These are phyloP conservation scores for Naganishia randhawae DNA, from an alignment of 768 basidiomycete species.

Conservation along the genomic window DNA sequence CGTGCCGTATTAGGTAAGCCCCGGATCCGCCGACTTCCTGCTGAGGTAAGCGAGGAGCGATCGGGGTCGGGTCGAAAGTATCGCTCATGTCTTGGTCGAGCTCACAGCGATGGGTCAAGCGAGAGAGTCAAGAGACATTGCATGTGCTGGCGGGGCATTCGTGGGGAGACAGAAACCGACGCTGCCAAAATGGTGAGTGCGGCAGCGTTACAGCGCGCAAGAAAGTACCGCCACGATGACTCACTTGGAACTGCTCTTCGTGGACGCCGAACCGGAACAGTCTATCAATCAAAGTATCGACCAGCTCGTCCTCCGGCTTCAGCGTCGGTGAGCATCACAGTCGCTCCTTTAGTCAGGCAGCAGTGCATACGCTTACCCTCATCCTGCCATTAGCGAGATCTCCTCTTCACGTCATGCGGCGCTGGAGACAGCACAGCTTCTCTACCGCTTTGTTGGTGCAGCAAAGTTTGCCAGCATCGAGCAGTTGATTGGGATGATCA, in stretches of 20 bases:
- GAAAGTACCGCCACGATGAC: not conserved
- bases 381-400: constrained; percentile 63
- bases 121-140: not conserved
- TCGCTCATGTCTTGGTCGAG: no score
- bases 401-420: constrained; percentile 87
- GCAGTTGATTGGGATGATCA: constrained; percentile 74
- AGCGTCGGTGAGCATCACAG: constrained; percentile 21
- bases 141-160: no score
- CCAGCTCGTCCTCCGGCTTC: constrained; percentile 24
- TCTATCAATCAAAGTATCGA: constrained; percentile 30
- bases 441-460: constrained; percentile 83
- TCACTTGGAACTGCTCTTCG: not conserved
- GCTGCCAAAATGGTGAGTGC: not conserved
- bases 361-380: not conserved
- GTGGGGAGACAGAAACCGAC: not conserved
- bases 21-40: not conserved
- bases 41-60: not conserved
- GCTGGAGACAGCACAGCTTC: constrained; percentile 77
- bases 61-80: not conserved
- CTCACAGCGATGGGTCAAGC: no score
- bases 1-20: not conserved
- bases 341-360: not conserved
- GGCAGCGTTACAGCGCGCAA: not conserved
- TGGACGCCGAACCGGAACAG: constrained; percentile 7
- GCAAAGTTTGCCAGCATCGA: constrained; percentile 82